These are phyloP conservation scores for Ormosia emarginata DNA, from an alignment of 306 rosid genomes.

Conservation along the genomic window DNA sequence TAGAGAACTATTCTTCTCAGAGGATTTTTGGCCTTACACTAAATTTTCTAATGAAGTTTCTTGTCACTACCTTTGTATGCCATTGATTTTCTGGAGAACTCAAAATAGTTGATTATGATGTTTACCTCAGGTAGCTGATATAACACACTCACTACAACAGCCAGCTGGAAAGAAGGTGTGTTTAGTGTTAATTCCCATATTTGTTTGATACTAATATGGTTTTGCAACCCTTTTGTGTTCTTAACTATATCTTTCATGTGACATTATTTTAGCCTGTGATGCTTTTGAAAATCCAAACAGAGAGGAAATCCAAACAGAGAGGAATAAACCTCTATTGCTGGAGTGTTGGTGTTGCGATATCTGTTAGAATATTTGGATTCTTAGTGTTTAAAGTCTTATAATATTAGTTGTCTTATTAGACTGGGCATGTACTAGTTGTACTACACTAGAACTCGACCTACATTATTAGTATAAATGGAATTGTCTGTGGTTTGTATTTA, in stretches of 20 bases:
- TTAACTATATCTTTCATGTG: background rate
- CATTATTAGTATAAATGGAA: background rate
- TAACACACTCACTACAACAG: conserved; percentile 92
- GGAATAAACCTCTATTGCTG: background rate
- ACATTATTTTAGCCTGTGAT: background rate
- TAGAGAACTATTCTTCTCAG: background rate
- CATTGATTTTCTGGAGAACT: conserved; percentile 19
- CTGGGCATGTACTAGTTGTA: background rate
- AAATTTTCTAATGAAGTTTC: background rate
- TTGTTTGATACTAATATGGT: background rate
- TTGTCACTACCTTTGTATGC: background rate
- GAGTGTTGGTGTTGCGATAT: background rate
- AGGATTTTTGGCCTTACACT: background rate
- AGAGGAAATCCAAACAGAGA: background rate
- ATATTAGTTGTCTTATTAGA: background rate
- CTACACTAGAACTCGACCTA: background rate
- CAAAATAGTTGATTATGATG: conserved; percentile 1
- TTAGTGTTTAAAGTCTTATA: background rate
- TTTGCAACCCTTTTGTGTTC: background rate
- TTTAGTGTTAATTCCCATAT: background rate
- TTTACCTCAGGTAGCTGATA: conserved; percentile 77
- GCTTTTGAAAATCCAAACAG: background rate
- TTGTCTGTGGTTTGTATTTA: background rate
- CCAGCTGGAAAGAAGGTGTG: conserved; percentile 94
- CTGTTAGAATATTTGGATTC: background rate